Conservation (phyloP, 805 yeast genomes). For the Maudiozyma bulderi region DNA sequence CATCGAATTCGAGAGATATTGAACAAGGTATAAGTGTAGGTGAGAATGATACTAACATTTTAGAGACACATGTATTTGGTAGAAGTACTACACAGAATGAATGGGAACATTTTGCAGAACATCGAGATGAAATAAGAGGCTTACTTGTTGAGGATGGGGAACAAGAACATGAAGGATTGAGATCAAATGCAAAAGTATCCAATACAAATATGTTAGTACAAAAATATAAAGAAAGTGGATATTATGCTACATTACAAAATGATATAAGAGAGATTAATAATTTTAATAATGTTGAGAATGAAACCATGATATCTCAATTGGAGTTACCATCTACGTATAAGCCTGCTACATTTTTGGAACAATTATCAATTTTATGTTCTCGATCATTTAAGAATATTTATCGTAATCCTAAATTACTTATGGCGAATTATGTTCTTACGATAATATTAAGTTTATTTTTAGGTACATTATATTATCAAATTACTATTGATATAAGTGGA, state of each 20-base stretch:
- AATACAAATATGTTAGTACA: conserved; percentile 19
- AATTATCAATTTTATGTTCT: conserved; percentile 64
- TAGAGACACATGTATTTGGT: neutral
- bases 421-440: conserved; percentile 76
- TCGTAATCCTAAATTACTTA: conserved; percentile 80
- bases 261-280: conserved; percentile 21
- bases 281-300: neutral
- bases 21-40: neutral
- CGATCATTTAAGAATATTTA: conserved; percentile 88
- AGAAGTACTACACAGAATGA: conserved; percentile 56
- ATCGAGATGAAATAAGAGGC: conserved; percentile 55
- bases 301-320: conserved; percentile 6
- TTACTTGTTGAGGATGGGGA: conserved; percentile 12
- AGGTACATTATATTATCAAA: conserved; percentile 75
- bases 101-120: conserved; percentile 81
- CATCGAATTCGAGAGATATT: neutral
- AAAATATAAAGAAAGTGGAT: conserved; percentile 28
- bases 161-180: conserved; percentile 6
- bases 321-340: conserved; percentile 4
- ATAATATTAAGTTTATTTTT: conserved; percentile 71
- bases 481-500: conserved; percentile 84
- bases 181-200: conserved; percentile 2
- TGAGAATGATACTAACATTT: neutral
- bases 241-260: conserved; percentile 22
- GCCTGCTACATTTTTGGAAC: conserved; percentile 51